Percentiles rank a stretch among this genome's conserved stretches.
These are phyloP conservation scores for Flaveria linearis DNA, from an alignment of 129 eudicot genomes.

Conservation along the genomic window DNA sequence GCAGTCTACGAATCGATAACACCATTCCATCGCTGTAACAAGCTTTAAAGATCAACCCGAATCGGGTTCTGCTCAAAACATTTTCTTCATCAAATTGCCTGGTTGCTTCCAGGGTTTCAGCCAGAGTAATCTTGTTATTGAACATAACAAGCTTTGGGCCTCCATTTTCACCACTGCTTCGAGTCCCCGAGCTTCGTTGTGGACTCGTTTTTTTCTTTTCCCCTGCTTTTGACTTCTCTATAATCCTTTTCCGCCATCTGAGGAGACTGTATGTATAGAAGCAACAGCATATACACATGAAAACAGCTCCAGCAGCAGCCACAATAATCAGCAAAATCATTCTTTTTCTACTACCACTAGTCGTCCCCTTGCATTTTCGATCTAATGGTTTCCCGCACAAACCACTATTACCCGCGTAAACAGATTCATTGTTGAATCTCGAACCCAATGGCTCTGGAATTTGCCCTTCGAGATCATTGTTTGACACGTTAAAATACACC, in stretches of 20 bases:
- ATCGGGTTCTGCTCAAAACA: slow-evolving; percentile 66
- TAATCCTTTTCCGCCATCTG: slow-evolving; percentile 68
- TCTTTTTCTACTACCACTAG: slow-evolving; percentile 34
- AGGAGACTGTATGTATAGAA: slow-evolving; percentile 58
- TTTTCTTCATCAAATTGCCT: slow-evolving; percentile 85
- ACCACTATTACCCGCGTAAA: slow-evolving; percentile 45
- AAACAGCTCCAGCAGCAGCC: slow-evolving; percentile 51
- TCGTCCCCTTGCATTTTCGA: slow-evolving; percentile 40
- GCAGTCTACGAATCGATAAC: slow-evolving; percentile 68
- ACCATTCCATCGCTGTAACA: slow-evolving; percentile 87
- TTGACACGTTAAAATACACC: slow-evolving; percentile 59
- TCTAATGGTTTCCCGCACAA: slow-evolving; percentile 75
- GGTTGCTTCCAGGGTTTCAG: slow-evolving; percentile 87
- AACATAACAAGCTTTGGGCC: slow-evolving; percentile 92
- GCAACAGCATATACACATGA: slow-evolving; percentile 62
- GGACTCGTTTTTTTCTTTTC: slow-evolving; percentile 65
- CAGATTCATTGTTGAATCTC: slow-evolving; percentile 50
- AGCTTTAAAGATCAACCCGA: slow-evolving; percentile 77
- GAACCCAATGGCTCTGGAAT: slow-evolving; percentile 61
- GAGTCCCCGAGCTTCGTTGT: slow-evolving; percentile 61
- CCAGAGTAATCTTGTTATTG: slow-evolving; percentile 78
- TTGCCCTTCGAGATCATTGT: slow-evolving; percentile 63
- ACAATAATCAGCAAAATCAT: slow-evolving; percentile 53
- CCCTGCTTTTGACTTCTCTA: slow-evolving; percentile 46
- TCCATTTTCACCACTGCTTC: slow-evolving; percentile 68